A percentile compares a stretch with the other conserved stretches of the same genome.
Conservation (phyloP, 108 stramenopile genomes). For the Discostella stelligeroides region DNA sequence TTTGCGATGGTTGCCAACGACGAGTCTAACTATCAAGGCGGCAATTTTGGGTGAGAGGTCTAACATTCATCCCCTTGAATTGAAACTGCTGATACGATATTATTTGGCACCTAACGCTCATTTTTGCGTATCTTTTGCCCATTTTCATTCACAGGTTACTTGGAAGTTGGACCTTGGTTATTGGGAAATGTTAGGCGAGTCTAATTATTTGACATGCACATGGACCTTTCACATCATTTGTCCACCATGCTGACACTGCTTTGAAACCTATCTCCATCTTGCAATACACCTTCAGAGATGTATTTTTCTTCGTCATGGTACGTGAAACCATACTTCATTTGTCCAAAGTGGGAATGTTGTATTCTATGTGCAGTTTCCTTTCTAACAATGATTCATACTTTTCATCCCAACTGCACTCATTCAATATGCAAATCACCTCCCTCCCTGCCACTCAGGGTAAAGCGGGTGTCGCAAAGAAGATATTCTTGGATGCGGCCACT, state of each 20-base stretch:
- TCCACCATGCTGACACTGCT: neutral
- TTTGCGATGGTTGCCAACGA: slow-evolving; percentile 70
- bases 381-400: neutral
- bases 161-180: slow-evolving; percentile 70
- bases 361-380: neutral
- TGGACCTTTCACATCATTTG: too few relatives aligned
- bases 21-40: slow-evolving; percentile 76
- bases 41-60: slow-evolving; percentile 54
- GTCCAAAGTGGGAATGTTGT: too few relatives aligned
- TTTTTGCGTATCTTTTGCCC: neutral
- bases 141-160: slow-evolving; percentile 42
- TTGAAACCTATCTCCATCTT: neutral
- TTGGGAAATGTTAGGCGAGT: slow-evolving; percentile 57
- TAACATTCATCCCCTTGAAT: neutral
- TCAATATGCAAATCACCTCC: too few relatives aligned
- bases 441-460: slow-evolving; percentile 34
- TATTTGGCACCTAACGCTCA: neutral
- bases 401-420: neutral
- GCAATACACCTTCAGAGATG: slow-evolving; percentile 48
- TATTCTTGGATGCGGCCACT: slow-evolving; percentile 68
- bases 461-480: slow-evolving; percentile 66
- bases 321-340: too few relatives aligned
- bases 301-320: slow-evolving; percentile 65
- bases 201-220: neutral
- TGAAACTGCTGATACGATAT: neutral